Evolutionary conservation across 768 basidiomycete genomes (phyloP).

Genomic region (Leccinum uliginosum): DNA sequence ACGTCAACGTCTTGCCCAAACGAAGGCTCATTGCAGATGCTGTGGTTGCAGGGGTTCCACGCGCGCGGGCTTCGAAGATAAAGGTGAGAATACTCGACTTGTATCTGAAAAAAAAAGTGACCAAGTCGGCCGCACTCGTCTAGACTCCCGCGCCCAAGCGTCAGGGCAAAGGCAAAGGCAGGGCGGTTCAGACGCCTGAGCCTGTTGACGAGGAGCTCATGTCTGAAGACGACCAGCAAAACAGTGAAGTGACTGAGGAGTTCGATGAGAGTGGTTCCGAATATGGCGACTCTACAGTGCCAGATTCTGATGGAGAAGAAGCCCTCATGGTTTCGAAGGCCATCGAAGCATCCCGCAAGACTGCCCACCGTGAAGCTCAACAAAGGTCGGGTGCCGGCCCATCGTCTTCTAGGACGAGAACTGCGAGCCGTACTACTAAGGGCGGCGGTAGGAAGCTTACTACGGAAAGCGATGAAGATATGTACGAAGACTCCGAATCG

Average conservation of each 20-base stretch:
- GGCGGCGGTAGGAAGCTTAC: slow-evolving; percentile 15
- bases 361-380: slow-evolving; percentile 26
- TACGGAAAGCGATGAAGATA: slow-evolving; percentile 13
- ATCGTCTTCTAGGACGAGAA: slow-evolving; percentile 35
- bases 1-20: slow-evolving; percentile 23
- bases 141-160: slow-evolving; percentile 12
- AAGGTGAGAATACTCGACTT: slow-evolving; percentile 22
- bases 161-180: slow-evolving; percentile 22
- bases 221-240: slow-evolving; percentile 38
- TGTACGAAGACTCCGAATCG: background rate
- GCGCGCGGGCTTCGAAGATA: slow-evolving; percentile 9
- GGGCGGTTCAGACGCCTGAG: slow-evolving; percentile 24
- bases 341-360: slow-evolving; percentile 49
- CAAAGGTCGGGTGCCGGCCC: slow-evolving; percentile 30
- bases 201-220: slow-evolving; percentile 26
- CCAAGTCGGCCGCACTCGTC: slow-evolving; percentile 13
- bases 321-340: slow-evolving; percentile 53
- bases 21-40: slow-evolving; percentile 31
- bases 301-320: slow-evolving; percentile 34
- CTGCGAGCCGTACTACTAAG: slow-evolving; percentile 41
- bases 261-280: slow-evolving; percentile 57
- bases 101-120: background rate
- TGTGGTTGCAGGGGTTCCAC: slow-evolving; percentile 20
- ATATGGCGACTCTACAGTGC: slow-evolving; percentile 36
- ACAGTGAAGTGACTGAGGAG: slow-evolving; percentile 42